phyloP scores from a whole-genome alignment of 345 rosid genomes.

The Heritiera fomes region DNA sequence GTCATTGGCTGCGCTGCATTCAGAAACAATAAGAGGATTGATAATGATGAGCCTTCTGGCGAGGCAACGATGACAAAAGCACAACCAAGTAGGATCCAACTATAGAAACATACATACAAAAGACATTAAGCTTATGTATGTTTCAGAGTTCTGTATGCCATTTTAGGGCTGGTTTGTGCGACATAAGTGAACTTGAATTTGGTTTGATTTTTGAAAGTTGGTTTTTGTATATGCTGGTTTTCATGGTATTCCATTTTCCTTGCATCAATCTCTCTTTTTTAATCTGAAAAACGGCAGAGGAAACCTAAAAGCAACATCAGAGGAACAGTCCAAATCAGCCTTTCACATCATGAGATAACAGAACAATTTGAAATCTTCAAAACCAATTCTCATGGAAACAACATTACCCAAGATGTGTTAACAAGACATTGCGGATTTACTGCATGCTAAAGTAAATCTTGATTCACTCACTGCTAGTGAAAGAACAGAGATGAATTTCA shows the following conservation, averaged over 20 bases:
- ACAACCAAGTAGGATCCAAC: constrained; percentile 64
- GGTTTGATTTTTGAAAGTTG: constrained; percentile 11
- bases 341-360: background rate
- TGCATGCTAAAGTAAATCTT: background rate
- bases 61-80: constrained; percentile 78
- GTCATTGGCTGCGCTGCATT: constrained; percentile 77
- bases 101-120: constrained; percentile 19
- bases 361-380: background rate
- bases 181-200: constrained; percentile 4
- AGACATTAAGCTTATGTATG: constrained; percentile 13
- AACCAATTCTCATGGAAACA: background rate
- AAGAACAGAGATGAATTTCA: background rate
- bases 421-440: background rate
- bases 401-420: background rate
- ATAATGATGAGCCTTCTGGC: constrained; percentile 77
- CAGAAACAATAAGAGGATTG: constrained; percentile 74
- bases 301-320: background rate
- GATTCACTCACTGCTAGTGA: background rate
- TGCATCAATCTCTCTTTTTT: background rate
- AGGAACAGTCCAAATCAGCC: background rate
- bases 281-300: background rate
- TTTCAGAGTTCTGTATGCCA: constrained; percentile 7
- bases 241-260: background rate
- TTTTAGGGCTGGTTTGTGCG: constrained; percentile 22
- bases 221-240: background rate